Percentiles rank a stretch among this genome's conserved stretches.
phyloP scores from a whole-genome alignment of 2,329 filamentous ascomycete genomes.

The Monilinia laxa region DNA sequence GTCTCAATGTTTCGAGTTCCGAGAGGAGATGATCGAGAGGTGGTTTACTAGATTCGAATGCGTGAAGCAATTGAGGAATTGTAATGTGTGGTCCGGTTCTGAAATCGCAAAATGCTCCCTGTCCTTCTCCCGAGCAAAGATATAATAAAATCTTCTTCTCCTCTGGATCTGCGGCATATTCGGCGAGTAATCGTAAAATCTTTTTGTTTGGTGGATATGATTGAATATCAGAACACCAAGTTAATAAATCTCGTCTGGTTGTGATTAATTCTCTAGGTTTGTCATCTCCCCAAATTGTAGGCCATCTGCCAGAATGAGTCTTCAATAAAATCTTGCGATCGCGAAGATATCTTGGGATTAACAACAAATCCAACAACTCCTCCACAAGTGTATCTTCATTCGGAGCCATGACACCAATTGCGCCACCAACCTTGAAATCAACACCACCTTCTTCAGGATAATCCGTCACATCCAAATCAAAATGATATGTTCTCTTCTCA shows the following conservation, averaged over 20 bases:
- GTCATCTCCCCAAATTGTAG: constrained; percentile 96
- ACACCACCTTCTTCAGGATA: constrained; percentile 82
- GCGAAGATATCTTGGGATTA: constrained; percentile 77
- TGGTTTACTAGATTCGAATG: constrained; percentile 89
- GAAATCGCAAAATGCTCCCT: constrained; percentile 90
- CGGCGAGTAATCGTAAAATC: constrained; percentile 79
- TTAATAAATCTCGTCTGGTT: constrained; percentile 86
- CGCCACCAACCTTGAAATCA: constrained; percentile 95
- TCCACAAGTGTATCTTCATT: constrained; percentile 78
- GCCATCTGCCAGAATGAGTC: constrained; percentile 84
- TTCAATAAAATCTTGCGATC: constrained; percentile 79
- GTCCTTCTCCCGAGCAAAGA: constrained; percentile 85
- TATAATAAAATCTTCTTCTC: constrained; percentile 89
- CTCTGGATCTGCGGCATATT: constrained; percentile 74
- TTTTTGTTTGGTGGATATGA: constrained; percentile 89
- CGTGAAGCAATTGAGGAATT: constrained; percentile 79
- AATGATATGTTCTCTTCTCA: constrained; percentile 96
- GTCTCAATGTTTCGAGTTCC: constrained; percentile 85
- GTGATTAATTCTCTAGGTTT: constrained; percentile 81
- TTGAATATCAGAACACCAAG: constrained; percentile 93
- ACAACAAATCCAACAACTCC: constrained; percentile 76
- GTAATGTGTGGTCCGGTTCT: constrained; percentile 86
- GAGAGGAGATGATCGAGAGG: constrained; percentile 80
- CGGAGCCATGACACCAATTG: constrained; percentile 88
- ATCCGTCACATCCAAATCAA: constrained; percentile 93